These are phyloP conservation scores for Penicillium manginii DNA, from an alignment of 495 filamentous ascomycete species.

Conservation along the genomic window DNA sequence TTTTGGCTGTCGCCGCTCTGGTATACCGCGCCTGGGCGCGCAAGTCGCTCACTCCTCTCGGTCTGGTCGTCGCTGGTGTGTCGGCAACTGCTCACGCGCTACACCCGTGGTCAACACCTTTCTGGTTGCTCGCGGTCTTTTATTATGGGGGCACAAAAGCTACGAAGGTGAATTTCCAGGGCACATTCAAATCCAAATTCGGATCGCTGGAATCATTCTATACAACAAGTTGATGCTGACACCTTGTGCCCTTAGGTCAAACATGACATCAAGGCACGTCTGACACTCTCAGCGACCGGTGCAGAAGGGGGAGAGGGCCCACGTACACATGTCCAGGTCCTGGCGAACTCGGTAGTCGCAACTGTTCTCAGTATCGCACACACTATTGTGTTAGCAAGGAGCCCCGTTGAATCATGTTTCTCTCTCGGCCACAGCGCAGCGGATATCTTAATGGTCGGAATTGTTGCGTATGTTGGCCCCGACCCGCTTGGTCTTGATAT, in stretches of 20 bases:
- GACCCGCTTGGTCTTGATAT: constrained; percentile 7
- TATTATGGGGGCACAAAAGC: constrained; percentile 82
- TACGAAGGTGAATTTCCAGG: no score
- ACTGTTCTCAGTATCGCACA: constrained; percentile 75
- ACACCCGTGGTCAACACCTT: constrained; percentile 91
- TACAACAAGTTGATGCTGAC: constrained; percentile 7
- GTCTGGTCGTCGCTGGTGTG: constrained; percentile 66
- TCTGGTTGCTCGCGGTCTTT: constrained; percentile 80
- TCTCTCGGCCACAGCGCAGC: constrained; percentile 36
- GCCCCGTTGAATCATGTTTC: constrained; percentile 35
- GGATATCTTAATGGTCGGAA: constrained; percentile 60
- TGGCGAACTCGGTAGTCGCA: constrained; percentile 84
- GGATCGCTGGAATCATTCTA: not conserved
- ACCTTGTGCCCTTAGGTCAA: constrained; percentile 61
- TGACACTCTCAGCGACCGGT: constrained; percentile 78
- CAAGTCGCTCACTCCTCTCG: constrained; percentile 75
- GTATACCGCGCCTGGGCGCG: constrained; percentile 71
- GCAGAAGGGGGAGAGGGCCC: constrained; percentile 75
- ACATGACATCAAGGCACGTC: constrained; percentile 77
- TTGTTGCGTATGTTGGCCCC: constrained; percentile 52
- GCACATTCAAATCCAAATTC: not conserved
- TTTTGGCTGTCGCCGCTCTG: constrained; percentile 64
- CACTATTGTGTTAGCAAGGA: constrained; percentile 57
- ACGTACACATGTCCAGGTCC: constrained; percentile 84
- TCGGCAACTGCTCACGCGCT: constrained; percentile 81